Evolutionary conservation across 257 asterid genomes (phyloP).

Genomic region (Galeopsis tetrahit): DNA sequence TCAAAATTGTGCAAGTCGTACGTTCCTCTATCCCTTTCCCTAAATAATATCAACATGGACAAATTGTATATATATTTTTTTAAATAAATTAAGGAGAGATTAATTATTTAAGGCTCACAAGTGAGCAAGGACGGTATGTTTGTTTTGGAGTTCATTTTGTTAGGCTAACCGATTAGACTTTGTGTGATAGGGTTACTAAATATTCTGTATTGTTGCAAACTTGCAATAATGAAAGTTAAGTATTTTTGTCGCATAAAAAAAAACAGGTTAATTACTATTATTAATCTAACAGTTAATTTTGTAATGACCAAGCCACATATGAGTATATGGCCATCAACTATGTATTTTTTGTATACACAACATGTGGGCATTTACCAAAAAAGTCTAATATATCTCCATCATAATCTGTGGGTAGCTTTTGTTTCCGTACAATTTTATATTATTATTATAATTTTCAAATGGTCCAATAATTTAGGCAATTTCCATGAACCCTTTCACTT

Average conservation of each 20-base stretch:
- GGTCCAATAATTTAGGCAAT: slow-evolving; percentile 30
- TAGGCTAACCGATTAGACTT: too few relatives aligned
- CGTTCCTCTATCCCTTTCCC: neutral
- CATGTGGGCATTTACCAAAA: neutral
- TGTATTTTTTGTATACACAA: neutral
- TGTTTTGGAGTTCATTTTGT: too few relatives aligned
- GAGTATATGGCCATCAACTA: slow-evolving; percentile 5
- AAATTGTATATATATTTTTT: too few relatives aligned
- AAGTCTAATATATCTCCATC: slow-evolving; percentile 14
- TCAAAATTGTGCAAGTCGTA: neutral
- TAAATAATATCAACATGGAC: neutral
- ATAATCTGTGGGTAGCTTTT: slow-evolving; percentile 30
- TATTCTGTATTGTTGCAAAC: too few relatives aligned
- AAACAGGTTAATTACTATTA: neutral
- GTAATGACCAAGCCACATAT: neutral
- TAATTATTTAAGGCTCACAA: too few relatives aligned
- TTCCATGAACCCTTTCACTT: slow-evolving; percentile 29
- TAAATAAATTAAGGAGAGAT: too few relatives aligned
- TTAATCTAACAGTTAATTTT: slow-evolving; percentile 2
- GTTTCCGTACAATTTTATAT: slow-evolving; percentile 20
- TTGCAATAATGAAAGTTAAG: too few relatives aligned
- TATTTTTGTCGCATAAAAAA: too few relatives aligned
- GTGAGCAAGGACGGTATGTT: too few relatives aligned
- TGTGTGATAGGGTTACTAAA: too few relatives aligned
- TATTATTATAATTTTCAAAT: neutral